Evolutionary conservation across 306 rosid species (phyloP).

Genomic region (Fragaria nilgerrensis): DNA sequence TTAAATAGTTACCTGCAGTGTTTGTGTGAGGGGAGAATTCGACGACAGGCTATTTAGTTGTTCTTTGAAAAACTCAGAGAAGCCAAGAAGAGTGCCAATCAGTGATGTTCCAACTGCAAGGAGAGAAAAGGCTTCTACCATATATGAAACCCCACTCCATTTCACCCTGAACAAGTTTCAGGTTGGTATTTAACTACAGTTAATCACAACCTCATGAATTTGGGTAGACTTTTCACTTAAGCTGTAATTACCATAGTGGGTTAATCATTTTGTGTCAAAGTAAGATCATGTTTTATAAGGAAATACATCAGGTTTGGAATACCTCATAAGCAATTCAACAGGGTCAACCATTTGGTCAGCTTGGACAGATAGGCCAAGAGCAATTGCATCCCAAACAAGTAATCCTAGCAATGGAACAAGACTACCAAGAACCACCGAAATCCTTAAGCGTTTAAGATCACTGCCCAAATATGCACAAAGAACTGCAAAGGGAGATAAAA

Average conservation of each 20-base stretch:
- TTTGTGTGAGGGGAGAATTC: conserved; percentile 29
- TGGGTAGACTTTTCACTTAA: neutral
- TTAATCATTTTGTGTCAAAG: neutral
- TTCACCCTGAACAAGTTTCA: conserved; percentile 36
- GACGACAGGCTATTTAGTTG: conserved; percentile 40
- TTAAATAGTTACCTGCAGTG: conserved; percentile 21
- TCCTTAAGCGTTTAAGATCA: conserved; percentile 53
- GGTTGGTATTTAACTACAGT: neutral
- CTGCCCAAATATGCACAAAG: conserved; percentile 77
- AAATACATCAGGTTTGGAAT: neutral
- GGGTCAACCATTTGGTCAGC: conserved; percentile 55
- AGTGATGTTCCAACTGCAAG: conserved; percentile 68
- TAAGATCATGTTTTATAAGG: neutral
- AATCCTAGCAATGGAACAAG: conserved; percentile 57
- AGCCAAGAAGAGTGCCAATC: conserved; percentile 59
- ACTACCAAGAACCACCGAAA: conserved; percentile 63
- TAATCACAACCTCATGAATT: neutral
- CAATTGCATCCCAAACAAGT: conserved; percentile 68
- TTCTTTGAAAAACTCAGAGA: conserved; percentile 75
- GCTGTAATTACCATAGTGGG: neutral
- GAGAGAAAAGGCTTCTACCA: conserved; percentile 77
- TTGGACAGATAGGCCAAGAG: conserved; percentile 50
- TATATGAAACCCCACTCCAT: conserved; percentile 58
- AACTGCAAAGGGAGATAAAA: conserved; percentile 42
- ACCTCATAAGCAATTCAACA: conserved; percentile 63